Evolutionary conservation across 495 filamentous ascomycete species (phyloP), one percentile per base, ranked within the genome.

Genomic region (Aspergillus saccharolyticus): DNA sequence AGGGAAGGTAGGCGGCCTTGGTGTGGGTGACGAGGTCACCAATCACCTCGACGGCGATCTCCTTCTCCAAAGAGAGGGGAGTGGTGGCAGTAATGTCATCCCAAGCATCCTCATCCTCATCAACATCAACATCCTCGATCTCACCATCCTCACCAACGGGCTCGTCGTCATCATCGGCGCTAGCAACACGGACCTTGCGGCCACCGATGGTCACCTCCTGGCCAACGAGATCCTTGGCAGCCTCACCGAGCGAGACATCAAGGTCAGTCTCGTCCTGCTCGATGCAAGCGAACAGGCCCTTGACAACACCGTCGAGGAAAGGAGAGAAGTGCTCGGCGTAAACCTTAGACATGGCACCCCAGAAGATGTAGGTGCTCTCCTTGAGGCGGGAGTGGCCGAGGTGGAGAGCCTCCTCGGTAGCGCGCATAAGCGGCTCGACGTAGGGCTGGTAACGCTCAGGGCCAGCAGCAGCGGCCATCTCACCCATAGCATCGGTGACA

Each of bases 331-430:
- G 85, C 67, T 91, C 91, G 62, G 86, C 83, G 69, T 98, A 98
- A 8, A 98, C 90, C 74, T 93, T 95, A 50, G 94, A 87, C 71
- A 98, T 86, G 21, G 85, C 89, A 63, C 89, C 90, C 91, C 94
- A 98, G 59, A 98, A 83, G 61, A 97, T 91, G 74, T 95, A 98
- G 67, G 90, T 95, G 53, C 91, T 97, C 74, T 98, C 95, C 68
- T 89, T 85, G 49, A 98, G 82, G 52, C 92, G 82, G 10, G 91
- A 87, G 74, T 96, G 91, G 54, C 87, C 92, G 1, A 98, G 85
- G 66, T 94, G 84, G 3, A 97, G 78, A 39, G 87, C 94, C 70
- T 97, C 93, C 72, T 97, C 90, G 56, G 89, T 93, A 18, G 93
- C 87, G 56, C 85, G 76, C 87, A 98, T 94, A 47, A 98, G 77